Percentiles rank a stretch among this genome's conserved stretches.
phyloP scores from a whole-genome alignment of 768 basidiomycete genomes.

The Tephrocybe sp. region DNA sequence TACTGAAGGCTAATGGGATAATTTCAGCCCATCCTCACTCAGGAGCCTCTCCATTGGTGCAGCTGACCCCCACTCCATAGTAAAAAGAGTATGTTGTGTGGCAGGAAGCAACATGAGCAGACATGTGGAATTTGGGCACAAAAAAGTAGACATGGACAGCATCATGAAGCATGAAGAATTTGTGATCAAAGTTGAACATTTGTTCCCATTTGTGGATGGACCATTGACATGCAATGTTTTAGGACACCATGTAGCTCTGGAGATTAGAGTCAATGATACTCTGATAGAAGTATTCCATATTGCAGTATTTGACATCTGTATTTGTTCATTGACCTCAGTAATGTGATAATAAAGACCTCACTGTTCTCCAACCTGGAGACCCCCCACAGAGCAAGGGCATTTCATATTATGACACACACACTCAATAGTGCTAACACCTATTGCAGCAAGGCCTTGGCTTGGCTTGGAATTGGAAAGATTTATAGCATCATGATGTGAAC shows the following conservation, averaged over 20 bases:
- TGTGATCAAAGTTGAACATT: conserved; percentile 7
- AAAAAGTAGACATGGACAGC: conserved; percentile 13
- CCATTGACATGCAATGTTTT: conserved; percentile 23
- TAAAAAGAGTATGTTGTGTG: conserved; percentile 23
- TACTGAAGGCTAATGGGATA: conserved; percentile 26
- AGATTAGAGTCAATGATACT: conserved; percentile 6
- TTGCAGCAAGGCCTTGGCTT: conserved; percentile 20
- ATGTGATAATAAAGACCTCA: conserved; percentile 9
- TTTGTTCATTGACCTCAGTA: background rate
- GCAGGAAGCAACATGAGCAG: conserved; percentile 23
- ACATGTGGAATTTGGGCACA: conserved; percentile 27
- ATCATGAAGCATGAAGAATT: background rate
- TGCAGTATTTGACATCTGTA: conserved; percentile 22
- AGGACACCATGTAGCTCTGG: conserved; percentile 10
- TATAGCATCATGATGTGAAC: conserved; percentile 28
- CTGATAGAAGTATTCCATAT: conserved; percentile 22
- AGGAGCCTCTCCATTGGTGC: conserved; percentile 34
- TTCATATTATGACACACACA: conserved; percentile 32
- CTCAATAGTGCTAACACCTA: conserved; percentile 25
- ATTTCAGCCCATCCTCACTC: conserved; percentile 31
- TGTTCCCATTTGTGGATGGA: conserved; percentile 16
- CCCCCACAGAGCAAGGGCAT: conserved; percentile 23
- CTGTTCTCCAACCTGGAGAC: conserved; percentile 33
- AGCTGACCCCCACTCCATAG: conserved; percentile 21
- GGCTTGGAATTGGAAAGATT: conserved; percentile 20